A percentile compares a stretch with the other conserved stretches of the same genome.
Conservation (phyloP, 805 yeast genomes). For the Candida nanaspora region DNA sequence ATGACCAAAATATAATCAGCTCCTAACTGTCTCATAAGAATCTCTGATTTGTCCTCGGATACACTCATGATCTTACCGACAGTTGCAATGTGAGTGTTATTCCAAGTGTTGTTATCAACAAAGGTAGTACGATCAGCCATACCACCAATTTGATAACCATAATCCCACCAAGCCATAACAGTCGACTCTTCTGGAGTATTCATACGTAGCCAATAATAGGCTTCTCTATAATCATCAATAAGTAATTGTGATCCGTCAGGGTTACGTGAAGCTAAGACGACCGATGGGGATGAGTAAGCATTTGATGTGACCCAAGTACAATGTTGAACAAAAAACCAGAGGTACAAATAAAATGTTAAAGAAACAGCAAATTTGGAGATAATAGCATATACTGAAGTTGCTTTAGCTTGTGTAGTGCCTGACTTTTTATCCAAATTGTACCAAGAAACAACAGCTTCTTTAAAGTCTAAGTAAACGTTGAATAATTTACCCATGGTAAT, state of each 20-base stretch:
- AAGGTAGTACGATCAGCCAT: constrained; percentile 99
- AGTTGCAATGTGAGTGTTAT: constrained; percentile 97
- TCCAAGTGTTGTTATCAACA: constrained; percentile 99
- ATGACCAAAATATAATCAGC: constrained; percentile 91
- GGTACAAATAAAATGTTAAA: constrained; percentile 63
- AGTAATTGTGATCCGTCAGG: constrained; percentile 81
- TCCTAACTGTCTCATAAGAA: constrained; percentile 82
- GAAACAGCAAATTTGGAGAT: constrained; percentile 58
- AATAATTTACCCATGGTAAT: constrained; percentile 79
- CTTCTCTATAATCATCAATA: constrained; percentile 97
- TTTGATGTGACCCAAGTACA: constrained; percentile 96
- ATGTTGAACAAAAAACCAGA: constrained; percentile 79
- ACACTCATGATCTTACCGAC: constrained; percentile 98
- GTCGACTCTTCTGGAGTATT: constrained; percentile 94
- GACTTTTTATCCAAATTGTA: background rate
- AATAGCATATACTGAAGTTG: constrained; percentile 23
- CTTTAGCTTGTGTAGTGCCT: background rate
- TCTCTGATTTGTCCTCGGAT: constrained; percentile 79
- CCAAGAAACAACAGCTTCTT: constrained; percentile 12
- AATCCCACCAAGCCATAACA: constrained; percentile 99
- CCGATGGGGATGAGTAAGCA: constrained; percentile 97
- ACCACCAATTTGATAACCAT: constrained; percentile 99
- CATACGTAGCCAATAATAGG: constrained; percentile 98
- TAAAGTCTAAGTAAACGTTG: constrained; percentile 71
- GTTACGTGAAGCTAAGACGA: constrained; percentile 75